These are phyloP conservation scores for Macrophomina pseudophaseolina DNA, from an alignment of 2,329 filamentous ascomycete species.

Conservation along the genomic window DNA sequence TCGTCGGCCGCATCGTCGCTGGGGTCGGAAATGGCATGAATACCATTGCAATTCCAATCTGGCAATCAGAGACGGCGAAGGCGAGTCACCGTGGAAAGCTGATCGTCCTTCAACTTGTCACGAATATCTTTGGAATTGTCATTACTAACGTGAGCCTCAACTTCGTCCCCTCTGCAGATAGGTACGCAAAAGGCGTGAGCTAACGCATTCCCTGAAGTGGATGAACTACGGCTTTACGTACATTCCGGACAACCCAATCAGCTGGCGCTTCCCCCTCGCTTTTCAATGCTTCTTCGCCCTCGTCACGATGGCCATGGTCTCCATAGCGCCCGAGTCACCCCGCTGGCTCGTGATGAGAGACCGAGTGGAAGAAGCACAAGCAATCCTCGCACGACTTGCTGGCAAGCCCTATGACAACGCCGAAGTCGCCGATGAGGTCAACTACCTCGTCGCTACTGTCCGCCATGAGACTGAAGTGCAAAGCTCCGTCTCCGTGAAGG, in stretches of 20 bases:
- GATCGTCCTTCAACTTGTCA: conserved; percentile 55
- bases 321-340: conserved; percentile 55
- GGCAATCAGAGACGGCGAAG: conserved; percentile 57
- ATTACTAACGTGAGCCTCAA: too few species aligned
- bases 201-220: conserved; percentile 47
- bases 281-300: conserved; percentile 58
- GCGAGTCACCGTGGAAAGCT: conserved; percentile 49
- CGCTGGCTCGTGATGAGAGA: conserved; percentile 54
- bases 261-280: conserved; percentile 55
- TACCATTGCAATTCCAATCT: conserved; percentile 56
- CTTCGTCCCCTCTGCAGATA: too few species aligned
- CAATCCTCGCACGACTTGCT: conserved; percentile 56
- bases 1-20: conserved; percentile 46
- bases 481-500: too few species aligned
- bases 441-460: conserved; percentile 55
- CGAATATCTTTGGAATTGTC: conserved; percentile 56
- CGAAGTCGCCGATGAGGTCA: conserved; percentile 49
- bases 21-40: conserved; percentile 59
- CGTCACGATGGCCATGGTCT: conserved; percentile 51
- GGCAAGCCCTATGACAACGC: conserved; percentile 51
- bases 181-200: too few species aligned
- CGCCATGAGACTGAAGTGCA: conserved; percentile 57
- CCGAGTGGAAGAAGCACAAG: conserved; percentile 51
- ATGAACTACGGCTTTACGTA: conserved; percentile 59
- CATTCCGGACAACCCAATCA: conserved; percentile 42